Conservation (phyloP, 352 stramenopile species). For the Globisporangium okanoganense region DNA sequence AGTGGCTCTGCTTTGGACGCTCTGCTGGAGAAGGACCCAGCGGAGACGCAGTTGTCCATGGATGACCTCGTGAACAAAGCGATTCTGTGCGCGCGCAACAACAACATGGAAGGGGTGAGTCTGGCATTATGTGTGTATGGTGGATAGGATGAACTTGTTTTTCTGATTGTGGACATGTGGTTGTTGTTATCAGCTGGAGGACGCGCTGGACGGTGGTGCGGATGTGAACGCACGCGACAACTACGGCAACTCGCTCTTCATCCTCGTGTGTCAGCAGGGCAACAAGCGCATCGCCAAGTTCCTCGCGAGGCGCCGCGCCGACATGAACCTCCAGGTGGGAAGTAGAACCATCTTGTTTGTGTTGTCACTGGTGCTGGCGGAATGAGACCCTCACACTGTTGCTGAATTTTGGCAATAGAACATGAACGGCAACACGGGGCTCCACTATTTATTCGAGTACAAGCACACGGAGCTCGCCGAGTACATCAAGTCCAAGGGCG, state of each 20-base stretch:
- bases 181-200: conserved; percentile 53
- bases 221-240: conserved; percentile 90
- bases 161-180: conserved; percentile 5
- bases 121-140: neutral
- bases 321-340: conserved; percentile 92
- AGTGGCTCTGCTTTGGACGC: conserved; percentile 35
- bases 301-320: conserved; percentile 87
- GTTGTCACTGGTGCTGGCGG: too few species aligned
- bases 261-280: conserved; percentile 93
- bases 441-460: conserved; percentile 96
- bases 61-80: conserved; percentile 45
- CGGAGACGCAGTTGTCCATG: conserved; percentile 30
- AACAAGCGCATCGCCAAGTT: conserved; percentile 96
- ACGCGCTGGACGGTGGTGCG: conserved; percentile 86
- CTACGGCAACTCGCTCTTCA: conserved; percentile 94
- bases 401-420: conserved; percentile 72
- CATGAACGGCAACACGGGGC: conserved; percentile 91
- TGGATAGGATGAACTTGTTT: neutral
- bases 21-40: conserved; percentile 38
- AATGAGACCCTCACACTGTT: neutral
- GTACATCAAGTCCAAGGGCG: conserved; percentile 93
- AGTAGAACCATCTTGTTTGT: too few species aligned
- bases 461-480: conserved; percentile 88
- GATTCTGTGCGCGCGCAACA: conserved; percentile 71
- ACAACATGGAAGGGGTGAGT: conserved; percentile 73